Percentiles rank a stretch among this genome's conserved stretches.
Evolutionary conservation across 2,329 filamentous ascomycete genomes (phyloP).

Genomic region (Simplicillium sp.): DNA sequence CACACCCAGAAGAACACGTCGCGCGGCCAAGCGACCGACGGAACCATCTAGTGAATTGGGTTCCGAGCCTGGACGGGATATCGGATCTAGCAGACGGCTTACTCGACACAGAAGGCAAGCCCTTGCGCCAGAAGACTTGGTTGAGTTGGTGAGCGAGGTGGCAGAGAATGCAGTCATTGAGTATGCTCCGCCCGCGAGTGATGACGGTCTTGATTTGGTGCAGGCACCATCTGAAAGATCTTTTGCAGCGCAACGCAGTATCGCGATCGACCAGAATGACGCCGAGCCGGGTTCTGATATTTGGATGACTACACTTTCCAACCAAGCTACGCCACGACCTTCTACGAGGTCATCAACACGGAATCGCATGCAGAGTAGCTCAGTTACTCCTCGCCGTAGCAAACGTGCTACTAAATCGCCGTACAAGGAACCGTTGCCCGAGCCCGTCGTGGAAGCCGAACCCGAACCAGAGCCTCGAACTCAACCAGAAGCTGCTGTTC

Average conservation of each 20-base stretch:
- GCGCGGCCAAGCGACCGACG: slow-evolving; percentile 6
- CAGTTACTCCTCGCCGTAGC: slow-evolving; percentile 1
- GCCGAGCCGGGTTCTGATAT: slow-evolving; percentile 31
- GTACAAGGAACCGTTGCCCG: not conserved
- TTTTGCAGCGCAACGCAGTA: not conserved
- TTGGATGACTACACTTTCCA: slow-evolving; percentile 32
- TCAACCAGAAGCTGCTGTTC: too few relatives aligned
- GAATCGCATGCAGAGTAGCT: slow-evolving; percentile 2
- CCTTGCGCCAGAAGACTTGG: slow-evolving; percentile 15
- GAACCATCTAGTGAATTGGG: slow-evolving; percentile 18
- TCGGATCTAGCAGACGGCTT: slow-evolving; percentile 8
- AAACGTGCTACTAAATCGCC: not conserved
- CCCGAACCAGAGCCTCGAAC: too few relatives aligned
- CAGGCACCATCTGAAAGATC: slow-evolving; percentile 14
- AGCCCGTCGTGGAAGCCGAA: slow-evolving; percentile 4
- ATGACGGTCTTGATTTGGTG: slow-evolving; percentile 20
- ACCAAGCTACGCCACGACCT: slow-evolving; percentile 25
- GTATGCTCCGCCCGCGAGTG: slow-evolving; percentile 11
- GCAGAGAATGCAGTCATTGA: slow-evolving; percentile 7
- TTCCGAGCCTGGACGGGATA: slow-evolving; percentile 8
- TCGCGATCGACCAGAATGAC: slow-evolving; percentile 10
- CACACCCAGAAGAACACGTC: slow-evolving; percentile 6
- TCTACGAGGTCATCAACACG: slow-evolving; percentile 7
- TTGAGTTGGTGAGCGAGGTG: slow-evolving; percentile 14
- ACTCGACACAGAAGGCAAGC: slow-evolving; percentile 13